phyloP scores from a whole-genome alignment of 176 grass and related monocot genomes.

The Ampelocalamus luodianensis region DNA sequence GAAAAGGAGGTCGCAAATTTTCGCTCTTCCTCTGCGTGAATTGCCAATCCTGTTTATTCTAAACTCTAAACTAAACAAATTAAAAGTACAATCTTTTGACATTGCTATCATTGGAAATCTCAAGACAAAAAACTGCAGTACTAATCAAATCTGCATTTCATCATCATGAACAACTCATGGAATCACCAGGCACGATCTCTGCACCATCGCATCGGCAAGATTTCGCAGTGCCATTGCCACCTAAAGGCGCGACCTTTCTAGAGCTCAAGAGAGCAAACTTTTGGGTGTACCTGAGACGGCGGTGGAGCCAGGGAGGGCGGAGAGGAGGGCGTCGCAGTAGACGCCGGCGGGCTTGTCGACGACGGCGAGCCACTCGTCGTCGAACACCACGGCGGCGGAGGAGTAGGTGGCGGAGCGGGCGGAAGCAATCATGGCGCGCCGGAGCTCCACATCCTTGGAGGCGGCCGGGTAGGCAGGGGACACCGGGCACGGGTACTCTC shows the following conservation, averaged over 20 bases:
- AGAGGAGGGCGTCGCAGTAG: constrained; percentile 84
- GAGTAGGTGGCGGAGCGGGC: constrained; percentile 50
- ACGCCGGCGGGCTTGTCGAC: constrained; percentile 85
- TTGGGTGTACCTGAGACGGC: constrained; percentile 20
- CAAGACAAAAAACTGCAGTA: not conserved
- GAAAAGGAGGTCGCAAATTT: not conserved
- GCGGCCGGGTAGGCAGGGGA: constrained; percentile 76
- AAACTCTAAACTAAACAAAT: not conserved
- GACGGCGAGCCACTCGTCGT: constrained; percentile 83
- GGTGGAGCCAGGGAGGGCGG: constrained; percentile 44
- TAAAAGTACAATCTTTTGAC: not conserved
- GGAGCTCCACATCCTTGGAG: constrained; percentile 88
- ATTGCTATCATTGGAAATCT: not conserved
- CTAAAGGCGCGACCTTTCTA: not conserved
- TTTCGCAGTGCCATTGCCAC: not conserved
- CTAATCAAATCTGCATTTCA: constrained; percentile 1
- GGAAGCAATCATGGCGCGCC: constrained; percentile 78
- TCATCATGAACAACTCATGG: not conserved
- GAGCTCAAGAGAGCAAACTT: not conserved
- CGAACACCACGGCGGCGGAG: constrained; percentile 57
- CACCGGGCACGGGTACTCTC: constrained; percentile 61
- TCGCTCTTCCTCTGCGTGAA: not conserved
- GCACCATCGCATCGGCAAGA: not conserved
- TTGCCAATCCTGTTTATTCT: not conserved
- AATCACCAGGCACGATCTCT: not conserved